Evolutionary conservation across 2,329 filamentous ascomycete genomes (phyloP).

Genomic region (Alternaria gansuensis): DNA sequence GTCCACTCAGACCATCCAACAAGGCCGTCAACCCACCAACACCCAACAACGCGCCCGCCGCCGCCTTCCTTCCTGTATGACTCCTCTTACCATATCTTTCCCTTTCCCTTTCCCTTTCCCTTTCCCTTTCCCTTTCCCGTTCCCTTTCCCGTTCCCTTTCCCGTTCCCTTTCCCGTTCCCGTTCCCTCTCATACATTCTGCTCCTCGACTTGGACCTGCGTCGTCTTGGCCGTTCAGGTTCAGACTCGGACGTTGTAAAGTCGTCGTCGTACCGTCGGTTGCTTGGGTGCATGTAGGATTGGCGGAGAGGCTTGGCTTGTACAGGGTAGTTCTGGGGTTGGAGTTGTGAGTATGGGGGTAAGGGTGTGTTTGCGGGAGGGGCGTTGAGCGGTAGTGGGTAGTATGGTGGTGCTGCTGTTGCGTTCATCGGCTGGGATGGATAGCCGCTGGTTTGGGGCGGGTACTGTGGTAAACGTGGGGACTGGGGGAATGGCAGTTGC

Average conservation of each 20-base stretch:
- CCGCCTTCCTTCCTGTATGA: conserved; percentile 38
- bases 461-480: conserved; percentile 21
- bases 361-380: not conserved
- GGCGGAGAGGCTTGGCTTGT: conserved; percentile 32
- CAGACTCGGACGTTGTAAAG: conserved; percentile 39
- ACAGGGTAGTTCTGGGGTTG: conserved; percentile 14
- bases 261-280: conserved; percentile 29
- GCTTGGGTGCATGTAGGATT: conserved; percentile 19
- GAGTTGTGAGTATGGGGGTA: conserved; percentile 13
- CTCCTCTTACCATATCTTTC: conserved; percentile 31
- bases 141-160: conserved; percentile 19
- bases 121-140: conserved; percentile 13
- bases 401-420: not conserved
- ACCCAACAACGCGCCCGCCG: conserved; percentile 48
- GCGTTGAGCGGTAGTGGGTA: conserved; percentile 4
- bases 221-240: conserved; percentile 26
- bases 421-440: conserved; percentile 9
- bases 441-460: conserved; percentile 14
- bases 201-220: conserved; percentile 28
- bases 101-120: conserved; percentile 8
- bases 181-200: conserved; percentile 17
- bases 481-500: conserved; percentile 15
- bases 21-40: conserved; percentile 52
- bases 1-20: conserved; percentile 47
- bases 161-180: conserved; percentile 11